phyloP scores from a whole-genome alignment of 2,329 filamentous ascomycete genomes.

The Penicillium polonicum region DNA sequence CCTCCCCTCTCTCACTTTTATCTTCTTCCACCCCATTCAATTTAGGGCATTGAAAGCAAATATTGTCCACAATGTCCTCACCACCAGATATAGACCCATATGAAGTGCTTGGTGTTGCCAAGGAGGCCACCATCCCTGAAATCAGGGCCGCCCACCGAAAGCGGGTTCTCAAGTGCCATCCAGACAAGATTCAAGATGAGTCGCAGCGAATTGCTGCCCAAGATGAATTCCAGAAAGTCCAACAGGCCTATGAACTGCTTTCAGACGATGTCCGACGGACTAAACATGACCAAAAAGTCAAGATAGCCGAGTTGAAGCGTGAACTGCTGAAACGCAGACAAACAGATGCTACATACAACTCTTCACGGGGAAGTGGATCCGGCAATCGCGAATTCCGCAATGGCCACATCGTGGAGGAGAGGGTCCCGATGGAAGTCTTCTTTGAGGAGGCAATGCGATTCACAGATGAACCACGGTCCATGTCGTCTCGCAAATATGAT shows the following conservation, averaged over 20 bases:
- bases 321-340: conserved; percentile 51
- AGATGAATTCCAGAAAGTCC: conserved; percentile 87
- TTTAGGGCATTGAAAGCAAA: conserved; percentile 17
- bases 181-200: conserved; percentile 83
- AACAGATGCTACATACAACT: conserved; percentile 20
- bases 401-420: conserved; percentile 46
- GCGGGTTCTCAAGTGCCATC: conserved; percentile 82
- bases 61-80: conserved; percentile 26
- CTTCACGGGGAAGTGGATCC: conserved; percentile 23
- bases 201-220: conserved; percentile 73
- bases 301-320: conserved; percentile 63
- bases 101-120: conserved; percentile 69
- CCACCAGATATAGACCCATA: conserved; percentile 67
- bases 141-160: conserved; percentile 83
- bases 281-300: conserved; percentile 75
- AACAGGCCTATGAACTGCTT: conserved; percentile 88
- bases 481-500: conserved; percentile 42
- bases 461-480: conserved; percentile 39
- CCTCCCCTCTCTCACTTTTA: conserved; percentile 5
- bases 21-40: conserved; percentile 7
- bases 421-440: conserved; percentile 38
- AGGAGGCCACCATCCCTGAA: conserved; percentile 65
- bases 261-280: conserved; percentile 70
- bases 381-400: conserved; percentile 41
- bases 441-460: conserved; percentile 41